Evolutionary conservation across 1,284 basidiomycete species (phyloP), one percentile per base, ranked within the genome.

Genomic region (Ustilago crameri): DNA sequence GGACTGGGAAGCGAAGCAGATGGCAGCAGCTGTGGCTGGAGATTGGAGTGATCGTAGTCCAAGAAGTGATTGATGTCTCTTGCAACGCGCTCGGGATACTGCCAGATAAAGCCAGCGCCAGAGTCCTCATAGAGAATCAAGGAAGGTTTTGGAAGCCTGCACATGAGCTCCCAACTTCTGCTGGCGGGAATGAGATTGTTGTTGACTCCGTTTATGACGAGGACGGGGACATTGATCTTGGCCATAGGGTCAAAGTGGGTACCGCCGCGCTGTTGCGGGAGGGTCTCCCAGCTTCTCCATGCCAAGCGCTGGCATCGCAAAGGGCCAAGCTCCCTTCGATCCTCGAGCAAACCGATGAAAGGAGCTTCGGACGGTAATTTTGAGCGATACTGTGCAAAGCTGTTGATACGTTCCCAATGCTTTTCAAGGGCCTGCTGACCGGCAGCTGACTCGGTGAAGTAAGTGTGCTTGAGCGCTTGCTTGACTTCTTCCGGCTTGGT

Each of bases 161-260:
- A 61, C 59, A 68, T 51, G 47, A 68, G 65, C 48, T 68, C 65
- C 65, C 65, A 68, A 27, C 65, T 68, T 24, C 65, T 46, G 51
- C 65, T 68, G 18, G 65, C 59, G 5, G 65, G 58, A 43, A 68
- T 68, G 51, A 62, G 59, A 9, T 58, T 22, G 44, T 62, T 68
- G 51, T 68, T 68, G 47, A 62, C 40, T 38, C 65, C 65, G 32
- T 61, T 68, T 44, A 68, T 57, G 18, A 68, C 65, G 24, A 68
- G 48, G 30, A 62, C 65, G 10, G 65, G 65, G 15, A 60, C 57
- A n/a, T 68, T 62, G 58, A 68, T 45, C 30, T 37, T 57, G 46
- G 65, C 65, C 65, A 62, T 68, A 0, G 65, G 65, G 32, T 68
- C 65, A 15, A 42, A 43, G 47, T 62, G 62, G 20, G 37, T 27